Base-by-base conservation (phyloP, 2,329 filamentous ascomycete genomes). In the Pestalotiopsis sp. region DNA sequence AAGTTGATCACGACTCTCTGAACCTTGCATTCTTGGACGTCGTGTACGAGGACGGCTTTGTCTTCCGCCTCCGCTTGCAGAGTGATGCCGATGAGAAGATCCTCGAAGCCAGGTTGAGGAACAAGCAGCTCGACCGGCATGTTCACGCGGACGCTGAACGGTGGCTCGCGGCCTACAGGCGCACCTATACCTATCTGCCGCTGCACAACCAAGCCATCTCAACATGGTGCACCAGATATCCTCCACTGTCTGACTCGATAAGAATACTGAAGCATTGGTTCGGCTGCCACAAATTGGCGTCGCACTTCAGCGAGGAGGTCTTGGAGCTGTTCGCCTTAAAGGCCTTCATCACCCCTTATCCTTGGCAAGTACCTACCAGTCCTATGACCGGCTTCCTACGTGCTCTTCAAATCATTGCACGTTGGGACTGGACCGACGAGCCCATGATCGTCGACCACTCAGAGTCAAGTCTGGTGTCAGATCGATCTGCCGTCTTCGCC, bases 201-300 rank as follows among this genome's bases (percentile, higher is more conserved):
- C 86, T 94, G 12, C 93, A 97, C 75, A 94, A 91, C 4, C 94
- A 97, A 79, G 92, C 91, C 4, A 86, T 98, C 52, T 87, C 92
- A 66, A 94, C 91, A 1, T 89, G 94, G 67, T 94, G 91, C 80
- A 97, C 93, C 1, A 89, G 94, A 3, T 91, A 94, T 73, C 91
- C 92, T 1, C 86, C 94, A 1, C 84, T 99, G 6, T 97, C 94
- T 0, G 89, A 91, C 2, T 92, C 94, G 0, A 93, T 98, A 71
- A 90, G 95, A 20, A 84, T 98, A 2, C 86, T 93, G 59, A 98
- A 98, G 83, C 89, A 90, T 76, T 99, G 96, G 96, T 96, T 97
- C 79, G 87, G 89, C 72, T 87, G 88, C 2, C 96, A 99, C 78
- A 91, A 97, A 73, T 89, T 99, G 9, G 84, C 88, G 4, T 86